Evolutionary conservation across 169 alveolate species (phyloP), one percentile per base, ranked within the genome.

Genomic region (Plasmodium falciparum): DNA sequence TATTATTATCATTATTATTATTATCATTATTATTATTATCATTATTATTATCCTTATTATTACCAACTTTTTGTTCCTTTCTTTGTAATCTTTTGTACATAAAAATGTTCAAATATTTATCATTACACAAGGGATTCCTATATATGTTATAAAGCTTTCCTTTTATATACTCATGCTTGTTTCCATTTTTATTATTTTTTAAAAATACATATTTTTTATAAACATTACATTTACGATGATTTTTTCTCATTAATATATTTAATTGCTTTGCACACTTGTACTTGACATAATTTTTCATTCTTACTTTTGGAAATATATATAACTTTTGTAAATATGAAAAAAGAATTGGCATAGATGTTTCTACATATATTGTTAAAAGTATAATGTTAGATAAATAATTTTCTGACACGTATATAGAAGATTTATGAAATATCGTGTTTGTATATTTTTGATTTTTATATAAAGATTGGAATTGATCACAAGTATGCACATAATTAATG

Each of bases 361-460:
- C 88, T 2, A 86, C 71, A 72, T 72, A 86, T 22, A 45, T 62
- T 11, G 88, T 71, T 45, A 86, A 45, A 9, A 86, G 88, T 39
- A 86, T 74, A 71, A 86, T 66, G 52, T 86, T 86, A 0, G 92
- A 86, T 59, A 86, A 73, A 59, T 71, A 62, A 49, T 71, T 72
- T 59, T 59, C 88, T 59, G 92, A 50, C 29, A 72, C 24, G 17
- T 24, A n/a, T 29, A 67, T 65, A 29, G 29, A 33, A 54, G n/a
- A 69, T 8, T 67, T 69, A 22, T 83, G 59, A 49, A 69, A 83
- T 39, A 69, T 83, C 24, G 56, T 83, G 13, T 22, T 20, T 26
- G 70, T 52, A 58, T 47, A 83, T 12, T 4, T 15, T 65, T 15
- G 12, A 26, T 45, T 2, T 59, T 5, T 17, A 7, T 49, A 13